A percentile compares a stretch with the other conserved stretches of the same genome.
Conservation (phyloP, 495 filamentous ascomycete species). For the Cercophora newfieldiana region DNA sequence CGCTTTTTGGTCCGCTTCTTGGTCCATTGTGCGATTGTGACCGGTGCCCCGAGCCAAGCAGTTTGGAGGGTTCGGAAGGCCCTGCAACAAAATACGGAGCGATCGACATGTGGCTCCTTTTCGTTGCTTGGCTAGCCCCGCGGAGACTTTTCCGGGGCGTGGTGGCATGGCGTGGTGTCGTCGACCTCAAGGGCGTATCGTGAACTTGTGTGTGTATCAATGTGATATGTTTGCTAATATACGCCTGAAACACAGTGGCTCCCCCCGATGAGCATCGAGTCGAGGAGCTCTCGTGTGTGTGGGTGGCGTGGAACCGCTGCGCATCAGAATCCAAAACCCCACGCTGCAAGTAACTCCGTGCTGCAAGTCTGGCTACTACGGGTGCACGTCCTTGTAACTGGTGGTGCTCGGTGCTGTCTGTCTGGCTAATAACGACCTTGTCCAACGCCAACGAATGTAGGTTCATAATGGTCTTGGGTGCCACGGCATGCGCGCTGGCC, state of each 20-base stretch:
- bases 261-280: background rate
- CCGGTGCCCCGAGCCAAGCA: background rate
- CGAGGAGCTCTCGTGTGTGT: background rate
- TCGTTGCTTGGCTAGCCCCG: conserved; percentile 6
- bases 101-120: background rate
- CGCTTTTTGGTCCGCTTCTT: background rate
- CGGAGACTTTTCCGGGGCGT: background rate
- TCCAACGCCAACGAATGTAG: background rate
- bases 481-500: conserved; percentile 1
- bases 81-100: background rate
- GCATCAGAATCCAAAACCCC: conserved; percentile 4
- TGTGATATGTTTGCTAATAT: background rate
- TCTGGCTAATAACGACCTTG: background rate
- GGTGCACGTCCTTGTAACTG: background rate
- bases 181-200: background rate
- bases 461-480: conserved; percentile 1
- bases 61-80: background rate
- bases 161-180: background rate
- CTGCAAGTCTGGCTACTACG: background rate
- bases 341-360: conserved; percentile 1
- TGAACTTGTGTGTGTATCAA: background rate
- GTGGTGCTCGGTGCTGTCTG: background rate
- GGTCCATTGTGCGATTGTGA: background rate
- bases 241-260: background rate
- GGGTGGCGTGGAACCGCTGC: background rate